Evolutionary conservation across 1,284 basidiomycete genomes (phyloP).

Genomic region (Apiotrichum sp.): DNA sequence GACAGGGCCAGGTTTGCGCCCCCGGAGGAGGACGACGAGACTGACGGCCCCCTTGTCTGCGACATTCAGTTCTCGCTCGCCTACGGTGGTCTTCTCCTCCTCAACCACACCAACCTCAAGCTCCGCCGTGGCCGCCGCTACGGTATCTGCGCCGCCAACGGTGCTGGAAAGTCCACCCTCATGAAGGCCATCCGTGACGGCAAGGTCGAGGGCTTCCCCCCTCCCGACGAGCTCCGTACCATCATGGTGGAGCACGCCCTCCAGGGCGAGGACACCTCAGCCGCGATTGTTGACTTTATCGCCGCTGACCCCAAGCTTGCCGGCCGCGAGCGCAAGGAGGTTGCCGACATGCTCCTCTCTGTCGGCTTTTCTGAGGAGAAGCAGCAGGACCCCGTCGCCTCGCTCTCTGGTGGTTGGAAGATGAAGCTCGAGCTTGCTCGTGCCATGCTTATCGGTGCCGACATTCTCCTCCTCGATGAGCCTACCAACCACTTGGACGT

Average conservation of each 20-base stretch:
- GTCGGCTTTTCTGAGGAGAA: slow-evolving; percentile 88
- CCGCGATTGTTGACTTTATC: slow-evolving; percentile 82
- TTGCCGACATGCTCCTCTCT: slow-evolving; percentile 69
- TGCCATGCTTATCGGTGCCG: slow-evolving; percentile 95
- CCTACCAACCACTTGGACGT: slow-evolving; percentile 65
- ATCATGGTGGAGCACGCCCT: slow-evolving; percentile 96
- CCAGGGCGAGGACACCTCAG: slow-evolving; percentile 80
- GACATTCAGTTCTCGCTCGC: slow-evolving; percentile 93
- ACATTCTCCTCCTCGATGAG: slow-evolving; percentile 69
- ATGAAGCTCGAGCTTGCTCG: slow-evolving; percentile 86
- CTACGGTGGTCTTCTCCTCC: slow-evolving; percentile 87
- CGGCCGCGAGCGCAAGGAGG: slow-evolving; percentile 59
- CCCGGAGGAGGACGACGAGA: slow-evolving; percentile 95
- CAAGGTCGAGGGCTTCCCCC: slow-evolving; percentile 95
- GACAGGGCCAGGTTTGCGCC: slow-evolving; percentile 57
- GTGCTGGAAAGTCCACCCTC: slow-evolving; percentile 92
- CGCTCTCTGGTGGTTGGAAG: slow-evolving; percentile 97
- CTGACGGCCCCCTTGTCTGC: slow-evolving; percentile 74
- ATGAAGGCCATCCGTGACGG: slow-evolving; percentile 92
- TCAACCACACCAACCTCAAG: slow-evolving; percentile 90
- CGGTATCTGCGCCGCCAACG: slow-evolving; percentile 93
- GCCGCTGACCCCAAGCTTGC: slow-evolving; percentile 56
- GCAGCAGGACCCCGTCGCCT: slow-evolving; percentile 78
- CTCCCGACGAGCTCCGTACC: slow-evolving; percentile 74
- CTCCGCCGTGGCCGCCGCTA: slow-evolving; percentile 87